phyloP scores from a whole-genome alignment of 495 filamentous ascomycete species.

The Parmelia sp. region DNA sequence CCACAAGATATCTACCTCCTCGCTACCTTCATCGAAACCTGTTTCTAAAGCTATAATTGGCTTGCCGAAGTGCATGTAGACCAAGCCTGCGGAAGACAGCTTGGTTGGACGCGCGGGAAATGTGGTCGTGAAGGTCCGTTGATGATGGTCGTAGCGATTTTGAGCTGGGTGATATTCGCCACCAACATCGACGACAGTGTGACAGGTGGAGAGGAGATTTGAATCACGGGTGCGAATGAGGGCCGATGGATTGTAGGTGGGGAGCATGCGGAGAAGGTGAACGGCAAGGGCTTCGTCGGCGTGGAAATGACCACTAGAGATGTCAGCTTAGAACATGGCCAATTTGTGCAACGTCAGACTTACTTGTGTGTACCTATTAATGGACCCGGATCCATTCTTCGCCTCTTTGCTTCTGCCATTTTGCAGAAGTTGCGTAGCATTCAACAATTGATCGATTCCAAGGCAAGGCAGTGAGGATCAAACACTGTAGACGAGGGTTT shows the following conservation, averaged over 20 bases:
- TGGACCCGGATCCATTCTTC: conserved; percentile 50
- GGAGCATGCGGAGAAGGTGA: conserved; percentile 86
- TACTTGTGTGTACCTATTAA: conserved; percentile 85
- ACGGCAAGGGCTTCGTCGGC: conserved; percentile 98
- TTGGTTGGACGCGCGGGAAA: conserved; percentile 75
- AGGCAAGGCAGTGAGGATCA: too few relatives aligned
- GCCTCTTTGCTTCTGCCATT: conserved; percentile 64
- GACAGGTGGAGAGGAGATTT: conserved; percentile 66
- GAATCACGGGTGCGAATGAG: conserved; percentile 86
- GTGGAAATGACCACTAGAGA: conserved; percentile 81
- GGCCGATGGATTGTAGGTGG: conserved; percentile 64
- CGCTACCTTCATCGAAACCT: conserved; percentile 51
- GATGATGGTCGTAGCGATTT: conserved; percentile 94
- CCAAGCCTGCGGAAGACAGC: conserved; percentile 84
- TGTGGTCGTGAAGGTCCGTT: conserved; percentile 77
- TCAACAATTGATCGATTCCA: neutral
- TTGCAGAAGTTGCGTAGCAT: conserved; percentile 36
- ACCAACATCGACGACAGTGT: conserved; percentile 93
- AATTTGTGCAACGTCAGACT: conserved; percentile 19
- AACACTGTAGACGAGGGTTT: too few relatives aligned
- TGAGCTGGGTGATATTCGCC: conserved; percentile 72
- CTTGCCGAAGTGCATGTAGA: conserved; percentile 92
- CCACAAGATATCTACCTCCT: conserved; percentile 67
- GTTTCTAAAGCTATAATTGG: conserved; percentile 69
- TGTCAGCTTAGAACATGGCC: neutral